Evolutionary conservation across 345 rosid genomes (phyloP).

Genomic region (Luvunga scandens): DNA sequence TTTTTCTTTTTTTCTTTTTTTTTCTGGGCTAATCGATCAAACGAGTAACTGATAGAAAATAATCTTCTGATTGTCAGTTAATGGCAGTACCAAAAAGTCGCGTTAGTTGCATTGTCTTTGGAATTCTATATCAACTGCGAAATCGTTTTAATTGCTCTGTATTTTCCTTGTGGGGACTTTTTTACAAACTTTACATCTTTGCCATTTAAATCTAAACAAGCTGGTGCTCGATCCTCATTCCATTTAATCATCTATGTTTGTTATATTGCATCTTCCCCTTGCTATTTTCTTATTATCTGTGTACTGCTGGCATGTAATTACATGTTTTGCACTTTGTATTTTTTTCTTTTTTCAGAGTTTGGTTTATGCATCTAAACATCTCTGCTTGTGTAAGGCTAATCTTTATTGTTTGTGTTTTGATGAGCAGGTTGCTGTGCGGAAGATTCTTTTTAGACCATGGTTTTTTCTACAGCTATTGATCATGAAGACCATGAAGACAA

Average conservation of each 20-base stretch:
- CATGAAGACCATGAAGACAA: conserved; percentile 15
- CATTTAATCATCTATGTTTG: neutral
- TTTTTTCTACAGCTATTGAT: conserved; percentile 38
- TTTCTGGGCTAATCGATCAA: neutral
- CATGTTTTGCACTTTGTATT: neutral
- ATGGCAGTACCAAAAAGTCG: neutral
- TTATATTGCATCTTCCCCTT: neutral
- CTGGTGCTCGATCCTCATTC: neutral
- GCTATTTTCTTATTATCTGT: neutral
- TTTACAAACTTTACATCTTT: neutral
- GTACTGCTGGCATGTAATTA: neutral
- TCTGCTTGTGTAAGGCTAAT: neutral
- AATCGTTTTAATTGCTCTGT: neutral
- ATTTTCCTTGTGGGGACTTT: neutral
- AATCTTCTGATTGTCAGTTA: neutral
- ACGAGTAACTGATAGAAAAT: neutral
- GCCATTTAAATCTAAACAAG: neutral
- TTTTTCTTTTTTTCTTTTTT: neutral
- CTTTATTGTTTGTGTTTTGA: neutral
- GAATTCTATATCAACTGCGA: neutral
- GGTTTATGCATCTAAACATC: neutral
- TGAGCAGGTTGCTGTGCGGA: neutral
- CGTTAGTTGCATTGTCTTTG: neutral
- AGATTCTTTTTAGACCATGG: conserved; percentile 37
- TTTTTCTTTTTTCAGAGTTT: neutral